These are phyloP conservation scores for Striga asiatica DNA, from an alignment of 257 asterid species.

Conservation along the genomic window DNA sequence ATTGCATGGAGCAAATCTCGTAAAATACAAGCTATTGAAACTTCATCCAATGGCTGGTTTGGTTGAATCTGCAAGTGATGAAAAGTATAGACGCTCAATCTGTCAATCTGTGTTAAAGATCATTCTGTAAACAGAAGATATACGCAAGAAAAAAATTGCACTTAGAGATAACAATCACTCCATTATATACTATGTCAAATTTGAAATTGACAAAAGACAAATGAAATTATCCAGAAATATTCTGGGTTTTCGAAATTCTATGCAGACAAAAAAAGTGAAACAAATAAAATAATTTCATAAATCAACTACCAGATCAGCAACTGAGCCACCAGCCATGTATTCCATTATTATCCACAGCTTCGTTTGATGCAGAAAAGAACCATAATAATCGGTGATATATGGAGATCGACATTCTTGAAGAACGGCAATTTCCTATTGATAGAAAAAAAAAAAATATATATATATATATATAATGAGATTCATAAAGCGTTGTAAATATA, in stretches of 20 bases:
- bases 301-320: conserved; percentile 82
- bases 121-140: too few relatives aligned
- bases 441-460: conserved; percentile 12
- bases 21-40: conserved; percentile 85
- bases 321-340: conserved; percentile 99
- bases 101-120: background rate
- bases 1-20: conserved; percentile 94
- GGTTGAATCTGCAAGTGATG: conserved; percentile 74
- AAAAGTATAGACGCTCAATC: background rate
- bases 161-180: too few relatives aligned
- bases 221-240: too few relatives aligned
- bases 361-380: conserved; percentile 76
- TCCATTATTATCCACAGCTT: conserved; percentile 98
- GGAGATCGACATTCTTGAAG: conserved; percentile 90
- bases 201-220: too few relatives aligned
- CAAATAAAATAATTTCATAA: conserved; percentile 15
- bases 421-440: conserved; percentile 89
- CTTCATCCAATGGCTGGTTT: conserved; percentile 90
- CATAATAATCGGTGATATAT: conserved; percentile 90
- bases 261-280: conserved; percentile 1
- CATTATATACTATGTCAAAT: too few relatives aligned
- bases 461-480: background rate
- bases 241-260: background rate
- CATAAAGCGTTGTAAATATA: conserved; percentile 11
- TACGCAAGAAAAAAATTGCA: too few relatives aligned